Evolutionary conservation across 306 rosid species (phyloP), one percentile per base, ranked within the genome.

Genomic region (Cercis canadensis): DNA sequence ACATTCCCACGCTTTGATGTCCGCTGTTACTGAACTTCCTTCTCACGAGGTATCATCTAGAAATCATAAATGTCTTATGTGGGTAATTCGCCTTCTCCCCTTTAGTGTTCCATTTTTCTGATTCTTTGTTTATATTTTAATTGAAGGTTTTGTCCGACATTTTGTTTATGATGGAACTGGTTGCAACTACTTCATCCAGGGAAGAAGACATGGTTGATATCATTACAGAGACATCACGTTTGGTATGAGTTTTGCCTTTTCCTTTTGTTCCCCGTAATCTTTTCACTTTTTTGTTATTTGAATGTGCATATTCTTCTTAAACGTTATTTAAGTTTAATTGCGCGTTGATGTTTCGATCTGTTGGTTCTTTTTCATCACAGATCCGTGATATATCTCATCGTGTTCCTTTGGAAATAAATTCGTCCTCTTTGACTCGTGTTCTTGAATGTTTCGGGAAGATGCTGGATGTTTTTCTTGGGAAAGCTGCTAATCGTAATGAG

Each of bases 141-240:
- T 16, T 5, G 8, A 31, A 92, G 92, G 92, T 90, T 65, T 79
- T 90, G 31, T 93, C 98, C 43, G 94, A 93, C 78, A 66, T 90
- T 71, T 45, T 88, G 70, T 90, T 93, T 68, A 16, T 90, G 55
- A 53, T 86, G 78, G 96, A 88, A 46, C 44, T 92, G 73, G 75
- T 86, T 60, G 65, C 78, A 40, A 31, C 76, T 18, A 61, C 31
- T 68, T 57, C n/a, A n/a, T n/a, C 76, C 1, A 59, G 74, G 8
- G 71, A 61, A 31, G 84, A 62, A 10, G 83, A 82, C 15, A 50
- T 53, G 72, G 73, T 61, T 7, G 65, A 70, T 37, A 57, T 86
- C 21, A 77, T 84, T 39, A 36, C 92, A 18, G 83, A 79, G 34
- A 74, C 82, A 33, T 77, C 87, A 9, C 87, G 83, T 55, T 57